Base-by-base conservation (phyloP, 2,329 filamentous ascomycete genomes). In the Westerdykella aurantiaca region DNA sequence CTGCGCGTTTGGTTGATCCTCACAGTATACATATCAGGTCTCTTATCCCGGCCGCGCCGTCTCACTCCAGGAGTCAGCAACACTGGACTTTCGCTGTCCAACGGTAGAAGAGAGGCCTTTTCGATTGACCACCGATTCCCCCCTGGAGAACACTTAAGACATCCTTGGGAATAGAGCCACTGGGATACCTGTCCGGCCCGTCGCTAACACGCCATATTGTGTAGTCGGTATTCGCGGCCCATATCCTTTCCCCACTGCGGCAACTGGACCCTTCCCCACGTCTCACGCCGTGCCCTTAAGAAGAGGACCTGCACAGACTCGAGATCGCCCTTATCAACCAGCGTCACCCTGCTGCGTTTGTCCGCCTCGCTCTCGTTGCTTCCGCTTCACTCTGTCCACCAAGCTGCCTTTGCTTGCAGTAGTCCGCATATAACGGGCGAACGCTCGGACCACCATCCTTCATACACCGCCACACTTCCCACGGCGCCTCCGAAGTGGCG, bases 1-100 rank as follows among this genome's bases (percentile, higher is more conserved):
- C 46, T 55, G 48, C 56, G 52, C 53, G 53, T 55, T 53, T 45
- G 52, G 54, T 31, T 38, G 51, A 50, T 38, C 47, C 52, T 53
- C 46, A 52, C 48, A 48, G 43, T 56, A 58, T 64, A 66, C 60
- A 59, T 64, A 64, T 58, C 55, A 50, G 51, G 43, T 21, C 44
- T 48, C 48, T 37, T 43, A 42, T 49, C 43, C 52, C 50, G 44
- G 59, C 54, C 54, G 55, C 57, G 49, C 53, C 51, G 49, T 49
- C 48, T 52, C 47, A 53, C 18, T 6, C 18, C 54, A 46, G 49
- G 55, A 55, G 50, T 51, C 49, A 54, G 51, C 47, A 50, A 21
- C 44, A 10, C 31, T 39, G 40, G 18, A 22, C 37, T 45, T 43
- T 45, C 52, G 47, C 53, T 52, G 45, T 48, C 60, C 60, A 64